These are phyloP conservation scores for Syzygium jambos DNA, from an alignment of 345 rosid genomes.

Conservation along the genomic window DNA sequence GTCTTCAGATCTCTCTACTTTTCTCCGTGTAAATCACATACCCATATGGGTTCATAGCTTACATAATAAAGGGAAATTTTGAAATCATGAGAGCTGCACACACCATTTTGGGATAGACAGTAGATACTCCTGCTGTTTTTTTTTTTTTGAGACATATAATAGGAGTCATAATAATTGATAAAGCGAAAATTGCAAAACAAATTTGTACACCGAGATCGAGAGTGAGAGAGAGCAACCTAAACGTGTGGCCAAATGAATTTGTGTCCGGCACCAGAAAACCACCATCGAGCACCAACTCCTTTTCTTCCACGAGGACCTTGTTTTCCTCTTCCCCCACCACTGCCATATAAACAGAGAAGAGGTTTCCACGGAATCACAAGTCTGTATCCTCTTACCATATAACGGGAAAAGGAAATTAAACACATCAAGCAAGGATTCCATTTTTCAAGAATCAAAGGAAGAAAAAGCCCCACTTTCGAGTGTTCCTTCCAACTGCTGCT, in stretches of 20 bases:
- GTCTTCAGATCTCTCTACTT: not conserved
- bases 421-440: not conserved
- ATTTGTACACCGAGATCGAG: not conserved
- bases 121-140: not conserved
- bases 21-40: not conserved
- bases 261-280: constrained; percentile 53
- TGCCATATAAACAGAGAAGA: constrained; percentile 1
- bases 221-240: constrained; percentile 33
- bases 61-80: not conserved
- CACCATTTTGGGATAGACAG: not conserved
- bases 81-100: not conserved
- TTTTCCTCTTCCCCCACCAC: constrained; percentile 23
- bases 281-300: constrained; percentile 32
- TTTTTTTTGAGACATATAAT: not conserved
- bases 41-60: not conserved
- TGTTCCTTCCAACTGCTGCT: not conserved
- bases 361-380: not conserved
- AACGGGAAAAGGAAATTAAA: not conserved
- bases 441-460: not conserved
- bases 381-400: not conserved
- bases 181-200: no score
- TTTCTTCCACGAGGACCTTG: constrained; percentile 22
- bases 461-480: not conserved
- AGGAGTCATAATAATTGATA: not conserved
- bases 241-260: constrained; percentile 81